Evolutionary conservation across 371 early-diverging fungal species (phyloP), one percentile per base, ranked within the genome.

Genomic region (Mycotypha africana): DNA sequence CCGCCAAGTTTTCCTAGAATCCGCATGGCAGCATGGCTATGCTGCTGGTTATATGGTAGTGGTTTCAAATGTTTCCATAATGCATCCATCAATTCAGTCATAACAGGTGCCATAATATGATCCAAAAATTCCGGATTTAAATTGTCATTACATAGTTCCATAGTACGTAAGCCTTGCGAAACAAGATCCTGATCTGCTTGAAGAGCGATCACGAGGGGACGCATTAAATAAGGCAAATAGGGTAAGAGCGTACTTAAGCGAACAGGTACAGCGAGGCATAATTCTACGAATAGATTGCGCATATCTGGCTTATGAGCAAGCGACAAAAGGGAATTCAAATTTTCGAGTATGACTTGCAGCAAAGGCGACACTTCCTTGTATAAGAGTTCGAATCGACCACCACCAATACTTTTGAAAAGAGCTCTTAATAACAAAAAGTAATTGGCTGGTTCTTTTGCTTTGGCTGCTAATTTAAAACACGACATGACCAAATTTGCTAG

Each of bases 141-240:
- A 53, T 98, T 98, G 62, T 99, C 99, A 36, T 98, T 91, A 64
- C 98, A 98, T 4, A 96, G 77, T 65, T 99, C 99, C 44, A 99
- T 81, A 1, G 96, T 97, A 28, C 98, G 83, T 42, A 99, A 69
- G 4, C 96, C 98, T 63, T 97, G 97, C 19, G 82, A 86, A 8
- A 95, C 94, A 7, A 98, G 79, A 20, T 97, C 95, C 12, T 90
- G 82, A 30, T 91, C 91, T 0, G 93, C 84, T 56, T 92, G 86
- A 12, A 99, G 75, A 0, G 99, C 95, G 40, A 93, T 68, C 2
- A 96, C 92, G 8, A 99, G 77, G 11, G 99, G 98, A 35, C 89
- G 88, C 97, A 98, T 95, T 56, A 99, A 59, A 45, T 87, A 90
- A 11, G 91, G 86, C 16, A 99, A 74, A 51, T 92, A 95, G 0